These are phyloP conservation scores for Plasmodium billcollinsi DNA, from an alignment of 169 alveolate species.

Conservation along the genomic window DNA sequence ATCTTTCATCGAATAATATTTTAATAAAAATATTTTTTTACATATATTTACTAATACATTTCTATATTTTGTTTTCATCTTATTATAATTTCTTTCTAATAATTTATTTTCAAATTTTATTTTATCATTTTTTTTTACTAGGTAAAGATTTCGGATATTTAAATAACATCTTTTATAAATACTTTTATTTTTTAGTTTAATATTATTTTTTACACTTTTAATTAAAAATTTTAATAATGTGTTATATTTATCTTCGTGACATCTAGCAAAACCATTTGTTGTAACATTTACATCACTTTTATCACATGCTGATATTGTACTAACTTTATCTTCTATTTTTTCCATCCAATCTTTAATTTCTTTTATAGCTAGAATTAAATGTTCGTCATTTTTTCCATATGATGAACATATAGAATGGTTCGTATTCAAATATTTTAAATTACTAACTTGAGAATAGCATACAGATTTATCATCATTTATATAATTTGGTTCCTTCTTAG, in stretches of 20 bases:
- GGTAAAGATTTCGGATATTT: slow-evolving; percentile 45
- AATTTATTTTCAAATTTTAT: slow-evolving; percentile 56
- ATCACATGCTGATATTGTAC: slow-evolving; percentile 40
- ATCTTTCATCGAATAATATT: slow-evolving; percentile 42
- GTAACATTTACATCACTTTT: slow-evolving; percentile 19
- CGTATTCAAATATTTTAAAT: slow-evolving; percentile 25
- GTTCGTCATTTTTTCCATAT: slow-evolving; percentile 31
- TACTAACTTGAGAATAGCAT: slow-evolving; percentile 17
- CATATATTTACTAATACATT: slow-evolving; percentile 54
- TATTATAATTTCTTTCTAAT: slow-evolving; percentile 22
- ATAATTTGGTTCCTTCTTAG: too few relatives aligned
- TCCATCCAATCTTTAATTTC: slow-evolving; percentile 75
- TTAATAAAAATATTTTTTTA: slow-evolving; percentile 35
- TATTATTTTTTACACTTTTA: slow-evolving; percentile 48
- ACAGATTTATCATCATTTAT: slow-evolving; percentile 32
- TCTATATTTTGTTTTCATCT: slow-evolving; percentile 28
- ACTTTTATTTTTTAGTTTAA: slow-evolving; percentile 26
- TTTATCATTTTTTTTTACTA: slow-evolving; percentile 56
- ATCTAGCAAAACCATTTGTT: neutral
- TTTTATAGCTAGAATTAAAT: slow-evolving; percentile 37
- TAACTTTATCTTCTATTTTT: slow-evolving; percentile 61
- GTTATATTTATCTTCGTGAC: slow-evolving; percentile 21
- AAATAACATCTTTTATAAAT: slow-evolving; percentile 44
- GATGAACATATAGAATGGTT: slow-evolving; percentile 53
- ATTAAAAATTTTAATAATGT: slow-evolving; percentile 28